Percentiles rank a stretch among this genome's conserved stretches.
phyloP scores from a whole-genome alignment of 2,329 filamentous ascomycete genomes.

The Diaporthe capsici region DNA sequence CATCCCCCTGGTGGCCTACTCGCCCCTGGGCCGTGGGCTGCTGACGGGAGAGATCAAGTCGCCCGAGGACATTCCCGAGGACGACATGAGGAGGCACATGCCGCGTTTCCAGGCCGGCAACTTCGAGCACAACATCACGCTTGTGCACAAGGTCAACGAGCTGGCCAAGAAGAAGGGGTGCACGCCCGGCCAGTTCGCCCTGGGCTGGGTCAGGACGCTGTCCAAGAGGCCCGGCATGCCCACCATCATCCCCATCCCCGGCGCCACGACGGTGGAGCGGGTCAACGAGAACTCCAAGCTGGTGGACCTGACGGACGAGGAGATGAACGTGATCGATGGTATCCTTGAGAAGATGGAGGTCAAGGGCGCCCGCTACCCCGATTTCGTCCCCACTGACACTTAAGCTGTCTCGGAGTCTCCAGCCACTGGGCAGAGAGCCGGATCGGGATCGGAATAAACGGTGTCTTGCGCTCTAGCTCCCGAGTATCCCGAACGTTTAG shows the following conservation, averaged over 20 bases:
- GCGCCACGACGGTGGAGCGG: conserved; percentile 68
- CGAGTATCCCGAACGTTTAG: background rate
- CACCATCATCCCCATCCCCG: conserved; percentile 76
- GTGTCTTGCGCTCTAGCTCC: background rate
- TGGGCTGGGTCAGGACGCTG: conserved; percentile 72
- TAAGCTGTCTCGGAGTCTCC: conserved; percentile 44
- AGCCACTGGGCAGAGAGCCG: background rate
- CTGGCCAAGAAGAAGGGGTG: conserved; percentile 72
- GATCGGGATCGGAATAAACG: background rate
- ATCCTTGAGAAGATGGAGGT: conserved; percentile 63
- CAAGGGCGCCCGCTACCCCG: conserved; percentile 64
- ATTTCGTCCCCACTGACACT: conserved; percentile 53
- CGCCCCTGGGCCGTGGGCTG: conserved; percentile 69
- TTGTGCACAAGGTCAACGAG: conserved; percentile 69
- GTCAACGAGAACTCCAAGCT: conserved; percentile 72
- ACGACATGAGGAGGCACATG: conserved; percentile 59
- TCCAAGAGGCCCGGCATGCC: conserved; percentile 67
- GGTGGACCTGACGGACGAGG: conserved; percentile 64
- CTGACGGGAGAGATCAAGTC: conserved; percentile 69
- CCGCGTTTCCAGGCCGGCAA: conserved; percentile 75
- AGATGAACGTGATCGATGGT: conserved; percentile 65
- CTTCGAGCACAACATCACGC: conserved; percentile 74
- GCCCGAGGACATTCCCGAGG: conserved; percentile 67
- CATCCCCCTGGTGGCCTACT: conserved; percentile 69
- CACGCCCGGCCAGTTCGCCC: conserved; percentile 74